A percentile compares a stretch with the other conserved stretches of the same genome.
Evolutionary conservation across 352 stramenopile genomes (phyloP).

Genomic region (Phytophthora vignae): DNA sequence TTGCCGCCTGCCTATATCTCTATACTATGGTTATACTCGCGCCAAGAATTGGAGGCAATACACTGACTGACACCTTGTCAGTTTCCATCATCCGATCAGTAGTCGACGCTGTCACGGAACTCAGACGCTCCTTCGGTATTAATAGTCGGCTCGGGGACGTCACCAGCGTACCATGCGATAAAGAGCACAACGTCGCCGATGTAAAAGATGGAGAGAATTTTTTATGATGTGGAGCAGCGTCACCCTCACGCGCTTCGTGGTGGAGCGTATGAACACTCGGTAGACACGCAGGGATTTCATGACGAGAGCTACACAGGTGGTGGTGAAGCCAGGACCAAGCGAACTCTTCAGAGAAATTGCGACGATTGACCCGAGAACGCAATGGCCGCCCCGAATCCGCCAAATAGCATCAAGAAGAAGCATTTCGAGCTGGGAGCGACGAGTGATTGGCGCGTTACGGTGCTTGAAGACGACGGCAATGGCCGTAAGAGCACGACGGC

Average conservation of each 20-base stretch:
- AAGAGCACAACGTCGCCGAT: constrained; percentile 50
- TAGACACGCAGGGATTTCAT: constrained; percentile 68
- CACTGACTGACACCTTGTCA: too few relatives aligned
- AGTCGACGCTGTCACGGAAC: constrained; percentile 40
- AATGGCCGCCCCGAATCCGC: too few relatives aligned
- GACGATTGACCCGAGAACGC: constrained; percentile 44
- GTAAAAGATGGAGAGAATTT: constrained; percentile 46
- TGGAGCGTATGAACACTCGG: constrained; percentile 54
- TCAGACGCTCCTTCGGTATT: constrained; percentile 22
- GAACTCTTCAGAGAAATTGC: constrained; percentile 34
- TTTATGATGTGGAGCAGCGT: constrained; percentile 49
- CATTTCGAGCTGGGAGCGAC: too few relatives aligned
- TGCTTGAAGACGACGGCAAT: too few relatives aligned
- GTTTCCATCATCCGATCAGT: too few relatives aligned
- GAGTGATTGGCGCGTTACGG: too few relatives aligned
- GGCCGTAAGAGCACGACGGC: constrained; percentile 30
- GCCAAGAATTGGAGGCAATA: too few relatives aligned
- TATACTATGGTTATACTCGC: too few relatives aligned
- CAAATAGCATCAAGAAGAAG: too few relatives aligned
- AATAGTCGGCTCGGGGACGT: constrained; percentile 44
- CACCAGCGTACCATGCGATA: constrained; percentile 40
- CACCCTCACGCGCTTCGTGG: constrained; percentile 54
- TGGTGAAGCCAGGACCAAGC: constrained; percentile 52
- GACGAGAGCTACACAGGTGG: constrained; percentile 51
- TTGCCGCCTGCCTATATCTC: too few relatives aligned